Percentiles rank a stretch among this genome's conserved stretches.
These are phyloP conservation scores for Grosmannia penicillata DNA, from an alignment of 2,329 filamentous ascomycete species.

Conservation along the genomic window DNA sequence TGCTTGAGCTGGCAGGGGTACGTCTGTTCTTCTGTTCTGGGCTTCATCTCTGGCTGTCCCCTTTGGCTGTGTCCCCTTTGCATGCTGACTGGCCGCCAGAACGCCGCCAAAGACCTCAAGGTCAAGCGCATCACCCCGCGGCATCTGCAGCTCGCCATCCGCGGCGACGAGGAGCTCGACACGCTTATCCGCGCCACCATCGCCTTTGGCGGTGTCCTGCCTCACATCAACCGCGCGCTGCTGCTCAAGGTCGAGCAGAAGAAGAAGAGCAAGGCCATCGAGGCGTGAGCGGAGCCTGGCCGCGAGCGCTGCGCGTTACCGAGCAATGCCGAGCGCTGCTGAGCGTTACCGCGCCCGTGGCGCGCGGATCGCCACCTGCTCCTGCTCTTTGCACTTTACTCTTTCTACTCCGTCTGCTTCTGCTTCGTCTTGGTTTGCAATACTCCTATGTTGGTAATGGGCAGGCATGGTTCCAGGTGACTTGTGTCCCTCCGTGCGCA, in stretches of 20 bases:
- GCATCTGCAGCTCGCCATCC: conserved; percentile 93
- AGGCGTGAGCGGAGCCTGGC: conserved; percentile 18
- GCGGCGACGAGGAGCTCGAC: conserved; percentile 95
- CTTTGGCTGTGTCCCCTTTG: conserved; percentile 3
- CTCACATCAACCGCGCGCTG: conserved; percentile 95
- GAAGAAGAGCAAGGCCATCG: conserved; percentile 22
- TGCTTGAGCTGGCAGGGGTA: conserved; percentile 88
- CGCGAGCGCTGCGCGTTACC: too few relatives aligned
- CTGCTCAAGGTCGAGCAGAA: conserved; percentile 36
- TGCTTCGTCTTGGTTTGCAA: not conserved
- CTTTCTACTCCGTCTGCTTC: not conserved
- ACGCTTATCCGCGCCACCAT: conserved; percentile 96
- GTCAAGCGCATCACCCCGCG: conserved; percentile 99
- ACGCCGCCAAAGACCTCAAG: conserved; percentile 98
- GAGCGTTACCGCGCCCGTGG: too few relatives aligned
- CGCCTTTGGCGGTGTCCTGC: conserved; percentile 93
- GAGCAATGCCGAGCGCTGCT: too few relatives aligned
- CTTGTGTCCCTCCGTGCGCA: not conserved
- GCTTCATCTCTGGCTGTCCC: not conserved
- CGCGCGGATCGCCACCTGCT: too few relatives aligned
- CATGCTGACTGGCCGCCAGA: conserved; percentile 29
- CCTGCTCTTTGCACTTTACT: not conserved
- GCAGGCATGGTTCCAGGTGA: not conserved
- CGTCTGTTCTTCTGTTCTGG: conserved; percentile 20
- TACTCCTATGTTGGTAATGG: conserved; percentile 1